Evolutionary conservation across 2,329 filamentous ascomycete genomes (phyloP), one percentile per base, ranked within the genome.

Genomic region (Claviceps cyperi): DNA sequence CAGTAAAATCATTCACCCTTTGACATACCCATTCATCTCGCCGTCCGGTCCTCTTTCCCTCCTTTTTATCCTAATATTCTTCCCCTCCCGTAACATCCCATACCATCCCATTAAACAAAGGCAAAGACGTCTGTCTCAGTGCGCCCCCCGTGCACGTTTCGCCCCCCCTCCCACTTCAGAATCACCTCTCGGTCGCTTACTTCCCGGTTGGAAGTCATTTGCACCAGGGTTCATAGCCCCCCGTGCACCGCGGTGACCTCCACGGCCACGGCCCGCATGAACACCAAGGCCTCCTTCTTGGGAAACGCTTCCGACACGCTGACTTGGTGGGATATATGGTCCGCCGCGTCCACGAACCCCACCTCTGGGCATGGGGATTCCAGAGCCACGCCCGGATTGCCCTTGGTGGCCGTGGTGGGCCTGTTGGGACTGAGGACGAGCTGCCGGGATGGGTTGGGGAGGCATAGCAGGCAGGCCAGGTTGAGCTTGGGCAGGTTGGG

Each of bases 161-260:
- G 67, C 67, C 19, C 69, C 69, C 17, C 62, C 68, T 3, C 66
- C 67, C 21, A 55, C 62, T 47, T 71, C 69, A 0, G 65, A 67
- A 50, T 81, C 77, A 46, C 78, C 76, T 49, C 77, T 68, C 14
- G 75, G 70, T 28, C 77, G 69, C 64, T 81, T 80, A 55, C 70
- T 75, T 4, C 77, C 76, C 8, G 74, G 72, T 41, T 78, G 76
- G 56, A 78, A 75, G 51, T 81, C 79, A 46, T 71, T 66, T 9
- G 73, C 77, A 13, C 64, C 65, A 1, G 73, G 70, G 55, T 76
- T 80, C 56, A 80, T 57, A 11, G 52, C 66, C 11, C 64, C 64
- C 21, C 73, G 67, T 35, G 69, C 65, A 22, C 68, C 67, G 40
- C 68, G 57, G 15, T 56, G 59, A 44, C 66, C 70, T 24, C 74